phyloP scores from a whole-genome alignment of 352 stramenopile species.

The Phytopythium oedochilum region DNA sequence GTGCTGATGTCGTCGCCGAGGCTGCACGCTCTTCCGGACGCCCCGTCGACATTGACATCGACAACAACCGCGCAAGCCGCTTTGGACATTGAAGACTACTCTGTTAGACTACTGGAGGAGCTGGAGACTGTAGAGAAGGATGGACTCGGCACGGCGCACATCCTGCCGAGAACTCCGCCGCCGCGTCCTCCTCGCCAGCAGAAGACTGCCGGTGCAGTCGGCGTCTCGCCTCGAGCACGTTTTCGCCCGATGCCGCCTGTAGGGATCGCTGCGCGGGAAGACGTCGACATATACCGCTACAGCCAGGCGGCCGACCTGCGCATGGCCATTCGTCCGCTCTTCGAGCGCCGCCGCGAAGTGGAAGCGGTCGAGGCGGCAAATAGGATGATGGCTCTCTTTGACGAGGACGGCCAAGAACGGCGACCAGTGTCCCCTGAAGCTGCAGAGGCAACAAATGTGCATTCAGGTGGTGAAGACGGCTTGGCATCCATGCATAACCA shows the following conservation, averaged over 20 bases:
- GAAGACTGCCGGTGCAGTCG: not conserved
- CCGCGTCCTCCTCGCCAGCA: not conserved
- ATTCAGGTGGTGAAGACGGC: not conserved
- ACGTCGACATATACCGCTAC: slow-evolving; percentile 64
- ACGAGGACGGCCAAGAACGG: not conserved
- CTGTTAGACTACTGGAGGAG: too few species aligned
- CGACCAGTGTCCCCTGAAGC: not conserved
- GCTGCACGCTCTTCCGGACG: slow-evolving; percentile 20
- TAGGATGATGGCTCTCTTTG: not conserved
- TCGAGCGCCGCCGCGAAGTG: slow-evolving; percentile 48
- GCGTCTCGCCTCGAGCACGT: not conserved
- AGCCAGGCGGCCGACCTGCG: slow-evolving; percentile 43
- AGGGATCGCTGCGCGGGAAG: slow-evolving; percentile 35
- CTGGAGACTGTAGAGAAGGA: not conserved
- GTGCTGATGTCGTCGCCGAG: slow-evolving; percentile 36
- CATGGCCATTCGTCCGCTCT: slow-evolving; percentile 69
- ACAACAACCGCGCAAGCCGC: too few species aligned
- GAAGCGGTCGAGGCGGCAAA: too few species aligned
- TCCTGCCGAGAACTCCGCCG: not conserved
- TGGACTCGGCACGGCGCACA: not conserved
- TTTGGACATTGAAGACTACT: too few species aligned
- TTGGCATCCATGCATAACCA: not conserved
- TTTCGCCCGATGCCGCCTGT: slow-evolving; percentile 30
- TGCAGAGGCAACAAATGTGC: not conserved
- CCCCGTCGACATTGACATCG: not conserved